Conservation (phyloP, 495 filamentous ascomycete species). For the Aspergillus sclerotioniger region DNA sequence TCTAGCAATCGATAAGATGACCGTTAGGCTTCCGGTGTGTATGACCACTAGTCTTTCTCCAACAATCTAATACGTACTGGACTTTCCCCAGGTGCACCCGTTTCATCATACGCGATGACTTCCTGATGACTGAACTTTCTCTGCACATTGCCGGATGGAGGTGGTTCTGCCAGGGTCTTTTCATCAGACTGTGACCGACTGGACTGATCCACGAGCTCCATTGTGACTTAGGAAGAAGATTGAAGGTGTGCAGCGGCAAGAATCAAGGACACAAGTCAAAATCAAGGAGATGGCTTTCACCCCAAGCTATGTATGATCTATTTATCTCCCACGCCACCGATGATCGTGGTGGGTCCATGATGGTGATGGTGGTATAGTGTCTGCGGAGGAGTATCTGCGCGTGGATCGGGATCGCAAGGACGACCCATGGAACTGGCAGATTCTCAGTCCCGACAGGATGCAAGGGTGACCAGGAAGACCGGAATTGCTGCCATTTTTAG, state of each 20-base stretch:
- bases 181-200: slow-evolving; percentile 24
- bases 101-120: slow-evolving; percentile 20
- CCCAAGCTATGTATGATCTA: not conserved
- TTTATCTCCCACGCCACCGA: not conserved
- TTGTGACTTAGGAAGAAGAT: not conserved
- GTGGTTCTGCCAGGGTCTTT: slow-evolving; percentile 21
- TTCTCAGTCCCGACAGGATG: not conserved
- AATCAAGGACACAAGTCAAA: not conserved
- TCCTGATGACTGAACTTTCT: slow-evolving; percentile 27
- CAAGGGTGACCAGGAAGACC: not conserved
- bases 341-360: slow-evolving; percentile 2
- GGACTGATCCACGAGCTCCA: slow-evolving; percentile 14
- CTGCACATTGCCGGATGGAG: slow-evolving; percentile 19
- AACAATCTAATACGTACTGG: slow-evolving; percentile 8
- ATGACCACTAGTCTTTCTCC: not conserved
- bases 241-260: not conserved
- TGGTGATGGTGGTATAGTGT: not conserved
- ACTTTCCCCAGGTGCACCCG: slow-evolving; percentile 21
- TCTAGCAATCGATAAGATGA: slow-evolving; percentile 29
- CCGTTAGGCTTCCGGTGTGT: not conserved
- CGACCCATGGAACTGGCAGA: not conserved
- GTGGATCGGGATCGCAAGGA: not conserved
- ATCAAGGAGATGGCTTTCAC: not conserved
- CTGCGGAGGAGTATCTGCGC: too few species aligned
- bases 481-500: slow-evolving; percentile 10